Base-by-base conservation (phyloP, 176 grass and related monocot species). In the Dendrocalamus sinicus region DNA sequence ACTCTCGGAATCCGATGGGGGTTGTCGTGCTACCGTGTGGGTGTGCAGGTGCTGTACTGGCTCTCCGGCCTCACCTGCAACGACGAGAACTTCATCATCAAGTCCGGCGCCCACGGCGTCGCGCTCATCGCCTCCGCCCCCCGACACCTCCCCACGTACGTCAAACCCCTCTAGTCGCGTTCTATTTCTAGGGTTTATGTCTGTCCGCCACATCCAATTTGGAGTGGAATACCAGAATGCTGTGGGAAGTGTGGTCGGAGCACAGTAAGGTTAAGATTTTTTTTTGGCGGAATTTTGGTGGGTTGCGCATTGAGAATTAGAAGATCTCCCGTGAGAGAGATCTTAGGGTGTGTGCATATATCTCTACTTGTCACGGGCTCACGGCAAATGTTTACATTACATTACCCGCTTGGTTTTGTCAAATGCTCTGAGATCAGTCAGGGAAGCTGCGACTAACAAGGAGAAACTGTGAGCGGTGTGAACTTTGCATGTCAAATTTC, bases 81-180 rank as follows among this genome's bases (percentile, higher is more conserved):
- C 4, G 97, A 99, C 67, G 92, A 99, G 76, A 99, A 96, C 85
- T 94, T 99, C 81, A 83, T 96, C n/a, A 89, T 67, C 47, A 99
- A 99, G 65, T 85, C 97, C 71, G 97, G 94, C 17, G 94, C 92
- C n/a, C 90, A 92, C 35, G 92, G 94, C 43, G 61, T 99, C 60
- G 91, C 90, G 47, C 82, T 99, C 67, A 77, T 99, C 59, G 92
- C 82, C 39, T 1, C 32, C 32, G 32, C 32, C 32, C 82, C 92
- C 97, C 20, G 97, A 99, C 78, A 99, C 97, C 26, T 99, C 97
- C 82, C 97, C 92, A 10, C 94, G 97, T 99, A 87, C 72, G 86
- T 76, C 48, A 59, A 20, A 35, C 3, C 35, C 82, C 57, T 62
- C 35, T n/a, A 5, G 13, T 5, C 10, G 46, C 3, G 46, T 52